Conservation (phyloP, 129 eudicot genomes). For the Logfia minima region DNA sequence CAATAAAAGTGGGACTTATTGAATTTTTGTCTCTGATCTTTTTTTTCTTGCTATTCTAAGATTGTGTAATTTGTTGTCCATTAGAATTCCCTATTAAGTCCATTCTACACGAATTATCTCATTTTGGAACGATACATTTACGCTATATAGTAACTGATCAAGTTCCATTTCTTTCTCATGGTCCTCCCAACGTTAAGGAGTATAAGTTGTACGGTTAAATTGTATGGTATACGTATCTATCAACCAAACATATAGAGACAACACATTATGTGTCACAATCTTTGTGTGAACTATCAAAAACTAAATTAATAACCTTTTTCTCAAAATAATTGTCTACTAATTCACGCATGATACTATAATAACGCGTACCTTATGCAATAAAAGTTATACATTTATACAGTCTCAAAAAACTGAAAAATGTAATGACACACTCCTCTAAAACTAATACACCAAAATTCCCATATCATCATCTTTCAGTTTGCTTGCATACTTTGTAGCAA, state of each 20-base stretch:
- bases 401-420: background rate
- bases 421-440: background rate
- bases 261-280: conserved; percentile 28
- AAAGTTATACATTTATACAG: background rate
- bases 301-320: conserved; percentile 12
- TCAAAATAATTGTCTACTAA: background rate
- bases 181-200: background rate
- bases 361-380: background rate
- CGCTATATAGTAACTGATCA: background rate
- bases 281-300: conserved; percentile 15
- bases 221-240: conserved; percentile 15
- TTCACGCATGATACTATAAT: background rate
- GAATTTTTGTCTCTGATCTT: background rate
- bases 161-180: background rate
- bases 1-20: too few relatives aligned
- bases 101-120: background rate
- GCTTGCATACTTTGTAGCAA: conserved; percentile 2
- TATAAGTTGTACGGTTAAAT: background rate
- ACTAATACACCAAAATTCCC: background rate
- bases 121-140: background rate
- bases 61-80: background rate
- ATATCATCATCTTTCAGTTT: conserved; percentile 13
- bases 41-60: too few relatives aligned
- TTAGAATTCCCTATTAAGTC: background rate
- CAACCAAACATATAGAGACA: conserved; percentile 18